phyloP scores from a whole-genome alignment of 257 asterid species.

The Scutellaria minor region DNA sequence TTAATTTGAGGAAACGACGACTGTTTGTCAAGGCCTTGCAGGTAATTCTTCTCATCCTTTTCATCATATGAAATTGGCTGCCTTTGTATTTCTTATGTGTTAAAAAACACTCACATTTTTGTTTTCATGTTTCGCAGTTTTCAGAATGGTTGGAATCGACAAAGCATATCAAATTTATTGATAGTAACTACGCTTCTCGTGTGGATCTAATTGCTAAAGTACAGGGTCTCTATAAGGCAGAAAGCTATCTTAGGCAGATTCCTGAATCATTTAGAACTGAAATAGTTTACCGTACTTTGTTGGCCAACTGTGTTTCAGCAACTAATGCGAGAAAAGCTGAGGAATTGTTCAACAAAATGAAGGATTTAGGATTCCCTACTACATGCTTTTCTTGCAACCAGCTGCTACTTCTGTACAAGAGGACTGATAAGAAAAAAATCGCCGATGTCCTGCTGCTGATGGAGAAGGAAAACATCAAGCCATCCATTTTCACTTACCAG shows the following conservation, averaged over 20 bases:
- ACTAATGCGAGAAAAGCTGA: slow-evolving; percentile 55
- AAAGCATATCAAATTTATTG: slow-evolving; percentile 49
- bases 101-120: slow-evolving; percentile 19
- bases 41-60: slow-evolving; percentile 45
- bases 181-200: slow-evolving; percentile 59
- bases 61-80: background rate
- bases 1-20: slow-evolving; percentile 51
- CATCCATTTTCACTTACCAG: slow-evolving; percentile 62
- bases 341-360: slow-evolving; percentile 73
- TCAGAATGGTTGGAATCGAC: slow-evolving; percentile 71
- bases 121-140: slow-evolving; percentile 54
- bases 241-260: slow-evolving; percentile 52
- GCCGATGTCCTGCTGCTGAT: slow-evolving; percentile 66
- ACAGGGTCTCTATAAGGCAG: slow-evolving; percentile 60
- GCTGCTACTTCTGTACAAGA: slow-evolving; percentile 70
- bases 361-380: slow-evolving; percentile 51
- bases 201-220: slow-evolving; percentile 75
- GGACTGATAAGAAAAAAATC: slow-evolving; percentile 60
- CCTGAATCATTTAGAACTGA: slow-evolving; percentile 70
- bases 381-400: slow-evolving; percentile 66
- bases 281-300: slow-evolving; percentile 60
- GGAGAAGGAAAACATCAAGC: slow-evolving; percentile 71
- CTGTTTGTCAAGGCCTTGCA: slow-evolving; percentile 68
- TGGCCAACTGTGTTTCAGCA: slow-evolving; percentile 57
- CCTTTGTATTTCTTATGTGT: background rate